Evolutionary conservation across 1,284 basidiomycete species (phyloP).

Genomic region (Grifola frondosa): DNA sequence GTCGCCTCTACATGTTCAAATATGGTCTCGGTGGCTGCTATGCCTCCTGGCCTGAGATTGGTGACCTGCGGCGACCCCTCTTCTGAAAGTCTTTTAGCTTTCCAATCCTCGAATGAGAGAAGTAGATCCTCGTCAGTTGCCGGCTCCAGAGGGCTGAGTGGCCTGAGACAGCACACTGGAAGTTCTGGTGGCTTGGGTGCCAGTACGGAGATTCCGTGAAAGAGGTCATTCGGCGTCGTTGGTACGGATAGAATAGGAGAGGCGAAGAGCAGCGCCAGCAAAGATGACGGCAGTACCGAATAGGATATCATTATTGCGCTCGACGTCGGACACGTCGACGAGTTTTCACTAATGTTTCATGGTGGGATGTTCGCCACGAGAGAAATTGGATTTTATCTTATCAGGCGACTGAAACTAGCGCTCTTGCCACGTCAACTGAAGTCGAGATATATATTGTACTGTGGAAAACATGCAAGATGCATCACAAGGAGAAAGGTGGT

Average conservation of each 20-base stretch:
- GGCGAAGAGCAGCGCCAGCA: constrained; percentile 44
- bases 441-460: no score
- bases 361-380: no score
- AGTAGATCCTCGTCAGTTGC: constrained; percentile 61
- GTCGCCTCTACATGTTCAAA: constrained; percentile 7
- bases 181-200: constrained; percentile 49
- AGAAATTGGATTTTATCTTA: no score
- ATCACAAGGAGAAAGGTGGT: no score
- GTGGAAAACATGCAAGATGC: no score
- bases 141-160: constrained; percentile 46
- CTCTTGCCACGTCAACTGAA: no score
- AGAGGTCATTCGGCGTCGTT: constrained; percentile 56
- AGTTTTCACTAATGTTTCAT: no score
- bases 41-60: constrained; percentile 12
- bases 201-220: constrained; percentile 51
- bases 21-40: constrained; percentile 11
- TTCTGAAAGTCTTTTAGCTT: constrained; percentile 57
- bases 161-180: constrained; percentile 67
- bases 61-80: constrained; percentile 26
- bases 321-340: constrained; percentile 22
- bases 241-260: constrained; percentile 38
- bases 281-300: constrained; percentile 27
- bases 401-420: no score
- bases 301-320: constrained; percentile 23
- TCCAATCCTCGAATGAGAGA: constrained; percentile 91